Percentiles rank a stretch among this genome's conserved stretches.
These are phyloP conservation scores for Lentinula sp. DNA, from an alignment of 768 basidiomycete species.

Conservation along the genomic window DNA sequence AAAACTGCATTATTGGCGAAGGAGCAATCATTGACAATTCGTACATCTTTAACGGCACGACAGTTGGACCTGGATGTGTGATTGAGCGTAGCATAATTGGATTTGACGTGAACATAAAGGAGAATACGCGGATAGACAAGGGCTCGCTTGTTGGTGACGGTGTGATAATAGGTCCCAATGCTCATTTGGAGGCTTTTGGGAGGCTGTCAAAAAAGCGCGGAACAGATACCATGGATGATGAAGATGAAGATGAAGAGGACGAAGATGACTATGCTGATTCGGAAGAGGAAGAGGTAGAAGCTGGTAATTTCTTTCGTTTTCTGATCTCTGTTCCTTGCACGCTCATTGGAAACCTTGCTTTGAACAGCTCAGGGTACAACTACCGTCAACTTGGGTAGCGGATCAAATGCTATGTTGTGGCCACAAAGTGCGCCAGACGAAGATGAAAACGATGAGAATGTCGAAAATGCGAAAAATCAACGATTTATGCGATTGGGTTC, in stretches of 20 bases:
- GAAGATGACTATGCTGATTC: slow-evolving; percentile 33
- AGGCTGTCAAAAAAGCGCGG: slow-evolving; percentile 56
- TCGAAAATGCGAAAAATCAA: slow-evolving; percentile 58
- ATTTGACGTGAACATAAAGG: slow-evolving; percentile 62
- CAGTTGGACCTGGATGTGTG: slow-evolving; percentile 64
- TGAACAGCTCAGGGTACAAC: slow-evolving; percentile 42
- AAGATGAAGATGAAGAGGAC: slow-evolving; percentile 28
- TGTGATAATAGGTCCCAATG: slow-evolving; percentile 73
- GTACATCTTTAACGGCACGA: slow-evolving; percentile 78
- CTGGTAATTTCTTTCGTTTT: slow-evolving; percentile 37
- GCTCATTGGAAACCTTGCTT: neutral
- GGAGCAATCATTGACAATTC: slow-evolving; percentile 64
- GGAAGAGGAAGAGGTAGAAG: slow-evolving; percentile 63
- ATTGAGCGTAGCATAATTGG: slow-evolving; percentile 81
- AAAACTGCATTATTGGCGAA: slow-evolving; percentile 65
- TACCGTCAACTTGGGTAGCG: slow-evolving; percentile 51
- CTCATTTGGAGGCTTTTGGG: slow-evolving; percentile 60
- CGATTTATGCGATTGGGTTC: slow-evolving; percentile 73
- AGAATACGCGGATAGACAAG: slow-evolving; percentile 55
- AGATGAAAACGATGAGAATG: slow-evolving; percentile 54
- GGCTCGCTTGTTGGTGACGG: slow-evolving; percentile 83
- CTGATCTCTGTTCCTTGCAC: neutral
- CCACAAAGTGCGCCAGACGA: slow-evolving; percentile 60
- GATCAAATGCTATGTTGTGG: slow-evolving; percentile 80
- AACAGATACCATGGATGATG: slow-evolving; percentile 22